A percentile compares a stretch with the other conserved stretches of the same genome.
phyloP scores from a whole-genome alignment of 2,329 filamentous ascomycete genomes.

The Epichloe scottii region DNA sequence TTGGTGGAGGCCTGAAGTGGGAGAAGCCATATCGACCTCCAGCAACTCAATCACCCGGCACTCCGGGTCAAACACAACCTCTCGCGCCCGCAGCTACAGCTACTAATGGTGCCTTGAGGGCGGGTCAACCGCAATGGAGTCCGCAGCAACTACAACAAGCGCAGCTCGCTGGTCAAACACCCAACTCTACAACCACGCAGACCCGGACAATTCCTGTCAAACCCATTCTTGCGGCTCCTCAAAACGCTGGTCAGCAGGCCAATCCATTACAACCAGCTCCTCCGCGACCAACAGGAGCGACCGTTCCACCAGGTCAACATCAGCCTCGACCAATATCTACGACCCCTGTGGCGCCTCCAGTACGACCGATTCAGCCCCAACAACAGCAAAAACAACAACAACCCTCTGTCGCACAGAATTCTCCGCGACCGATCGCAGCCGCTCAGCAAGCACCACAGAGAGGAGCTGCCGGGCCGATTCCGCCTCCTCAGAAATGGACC shows the following conservation, averaged over 20 bases:
- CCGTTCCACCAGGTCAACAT: slow-evolving; percentile 18
- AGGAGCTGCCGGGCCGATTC: slow-evolving; percentile 10
- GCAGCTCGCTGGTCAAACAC: not conserved
- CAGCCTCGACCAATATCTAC: slow-evolving; percentile 17
- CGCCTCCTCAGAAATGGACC: slow-evolving; percentile 21
- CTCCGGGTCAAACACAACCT: slow-evolving; percentile 10
- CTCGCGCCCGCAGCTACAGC: not conserved
- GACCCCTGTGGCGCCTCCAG: slow-evolving; percentile 23
- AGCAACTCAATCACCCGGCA: slow-evolving; percentile 8
- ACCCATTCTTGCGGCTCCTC: slow-evolving; percentile 22
- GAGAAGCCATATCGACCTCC: slow-evolving; percentile 29
- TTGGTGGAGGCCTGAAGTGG: slow-evolving; percentile 23
- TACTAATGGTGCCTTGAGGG: not conserved
- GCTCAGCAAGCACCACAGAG: slow-evolving; percentile 18
- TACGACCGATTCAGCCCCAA: slow-evolving; percentile 20
- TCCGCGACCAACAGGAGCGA: slow-evolving; percentile 14
- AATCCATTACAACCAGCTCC: slow-evolving; percentile 23
- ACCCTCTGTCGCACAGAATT: slow-evolving; percentile 3
- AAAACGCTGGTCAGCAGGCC: slow-evolving; percentile 22
- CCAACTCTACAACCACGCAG: slow-evolving; percentile 5
- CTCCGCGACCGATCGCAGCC: slow-evolving; percentile 20
- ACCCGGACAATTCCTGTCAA: slow-evolving; percentile 14
- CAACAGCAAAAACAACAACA: slow-evolving; percentile 12
- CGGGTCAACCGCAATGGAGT: slow-evolving; percentile 5
- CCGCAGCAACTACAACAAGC: slow-evolving; percentile 9